A percentile compares a stretch with the other conserved stretches of the same genome.
phyloP scores from a whole-genome alignment of 495 filamentous ascomycete species.

The Aspergillus diversus region DNA sequence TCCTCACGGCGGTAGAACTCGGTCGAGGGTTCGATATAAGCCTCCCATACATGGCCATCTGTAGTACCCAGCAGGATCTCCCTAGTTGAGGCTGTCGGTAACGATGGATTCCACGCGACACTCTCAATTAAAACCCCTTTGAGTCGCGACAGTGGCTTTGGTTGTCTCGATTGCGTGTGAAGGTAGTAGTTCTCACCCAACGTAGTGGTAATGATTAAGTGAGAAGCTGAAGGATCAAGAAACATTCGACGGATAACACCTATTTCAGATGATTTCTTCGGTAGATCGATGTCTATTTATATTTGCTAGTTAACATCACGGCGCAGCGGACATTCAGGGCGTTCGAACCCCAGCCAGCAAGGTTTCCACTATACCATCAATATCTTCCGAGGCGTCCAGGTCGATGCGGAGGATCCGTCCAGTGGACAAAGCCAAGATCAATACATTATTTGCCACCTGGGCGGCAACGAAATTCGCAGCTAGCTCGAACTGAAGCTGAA shows the following conservation, averaged over 20 bases:
- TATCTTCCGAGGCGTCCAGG: constrained; percentile 88
- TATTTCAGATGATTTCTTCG: constrained; percentile 86
- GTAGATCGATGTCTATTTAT: constrained; percentile 86
- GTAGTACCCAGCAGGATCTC: constrained; percentile 93
- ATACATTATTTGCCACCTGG: constrained; percentile 95
- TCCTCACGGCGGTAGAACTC: constrained; percentile 96
- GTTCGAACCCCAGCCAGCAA: not conserved
- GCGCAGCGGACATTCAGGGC: constrained; percentile 11
- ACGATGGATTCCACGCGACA: constrained; percentile 93
- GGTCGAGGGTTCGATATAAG: constrained; percentile 88
- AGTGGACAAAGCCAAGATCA: constrained; percentile 86
- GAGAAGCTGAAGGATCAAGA: constrained; percentile 93
- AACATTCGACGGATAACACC: constrained; percentile 95
- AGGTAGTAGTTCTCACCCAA: constrained; percentile 97
- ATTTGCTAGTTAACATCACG: constrained; percentile 23
- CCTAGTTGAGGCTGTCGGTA: constrained; percentile 91
- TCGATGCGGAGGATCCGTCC: constrained; percentile 92
- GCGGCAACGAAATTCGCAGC: constrained; percentile 94
- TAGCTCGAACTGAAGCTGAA: constrained; percentile 88
- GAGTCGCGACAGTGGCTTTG: constrained; percentile 77
- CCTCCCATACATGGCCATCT: constrained; percentile 94
- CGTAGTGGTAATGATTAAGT: constrained; percentile 88
- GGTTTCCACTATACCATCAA: constrained; percentile 69
- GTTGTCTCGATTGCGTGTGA: constrained; percentile 88
- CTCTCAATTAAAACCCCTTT: constrained; percentile 87